A percentile compares a stretch with the other conserved stretches of the same genome.
Conservation (phyloP, 768 basidiomycete genomes). For the Gyrodon lividus region DNA sequence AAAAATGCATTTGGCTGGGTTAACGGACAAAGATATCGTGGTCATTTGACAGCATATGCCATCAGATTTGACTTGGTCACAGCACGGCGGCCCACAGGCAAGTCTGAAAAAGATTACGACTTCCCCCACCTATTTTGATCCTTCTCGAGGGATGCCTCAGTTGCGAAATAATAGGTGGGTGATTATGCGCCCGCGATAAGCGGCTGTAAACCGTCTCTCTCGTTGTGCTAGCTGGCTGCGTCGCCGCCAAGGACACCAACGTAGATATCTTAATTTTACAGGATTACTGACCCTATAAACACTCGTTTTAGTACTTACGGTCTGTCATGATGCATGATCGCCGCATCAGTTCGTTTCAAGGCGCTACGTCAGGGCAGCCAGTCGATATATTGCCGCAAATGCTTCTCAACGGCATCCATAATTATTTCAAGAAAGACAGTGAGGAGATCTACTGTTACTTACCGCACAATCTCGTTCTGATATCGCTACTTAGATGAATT, state of each 20-base stretch:
- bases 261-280: no score
- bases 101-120: no score
- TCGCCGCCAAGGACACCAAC: neutral
- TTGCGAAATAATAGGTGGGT: no score
- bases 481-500: neutral
- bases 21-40: neutral
- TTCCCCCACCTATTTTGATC: no score
- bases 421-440: neutral
- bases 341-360: slow-evolving; percentile 11
- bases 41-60: no score
- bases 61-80: no score
- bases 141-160: no score
- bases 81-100: no score
- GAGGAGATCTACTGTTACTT: neutral
- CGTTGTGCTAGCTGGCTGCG: neutral
- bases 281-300: neutral
- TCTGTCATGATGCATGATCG: slow-evolving; percentile 14
- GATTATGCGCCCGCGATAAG: neutral
- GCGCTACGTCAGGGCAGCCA: slow-evolving; percentile 3
- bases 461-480: neutral
- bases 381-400: neutral
- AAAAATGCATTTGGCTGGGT: neutral
- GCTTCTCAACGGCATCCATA: neutral
- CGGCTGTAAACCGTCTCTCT: neutral
- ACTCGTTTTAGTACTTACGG: neutral